These are phyloP conservation scores for Tylopilus subfusipes DNA, from an alignment of 768 basidiomycete species.

Conservation along the genomic window DNA sequence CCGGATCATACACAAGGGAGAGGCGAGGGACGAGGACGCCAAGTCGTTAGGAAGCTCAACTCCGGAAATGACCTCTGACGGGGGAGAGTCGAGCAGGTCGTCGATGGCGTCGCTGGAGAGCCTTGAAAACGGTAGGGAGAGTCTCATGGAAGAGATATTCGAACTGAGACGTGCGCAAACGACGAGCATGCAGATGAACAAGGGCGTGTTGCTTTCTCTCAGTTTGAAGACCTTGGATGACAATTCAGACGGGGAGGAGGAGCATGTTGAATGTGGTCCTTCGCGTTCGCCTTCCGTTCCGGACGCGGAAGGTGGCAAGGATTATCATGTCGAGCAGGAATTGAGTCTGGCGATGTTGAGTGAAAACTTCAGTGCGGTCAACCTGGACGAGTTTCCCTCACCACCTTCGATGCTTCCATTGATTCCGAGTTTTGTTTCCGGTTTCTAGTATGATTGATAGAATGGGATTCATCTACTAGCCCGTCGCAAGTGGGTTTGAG, in stretches of 20 bases:
- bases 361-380: conserved; percentile 39
- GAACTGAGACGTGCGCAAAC: conserved; percentile 47
- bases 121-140: conserved; percentile 11
- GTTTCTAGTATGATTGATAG: conserved; percentile 14
- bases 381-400: conserved; percentile 46
- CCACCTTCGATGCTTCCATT: conserved; percentile 36
- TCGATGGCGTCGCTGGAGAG: conserved; percentile 27
- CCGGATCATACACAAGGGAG: not conserved
- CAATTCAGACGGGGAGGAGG: not conserved
- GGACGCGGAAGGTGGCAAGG: conserved; percentile 10
- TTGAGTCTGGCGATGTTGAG: conserved; percentile 27
- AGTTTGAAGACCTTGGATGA: conserved; percentile 10
- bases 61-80: conserved; percentile 27
- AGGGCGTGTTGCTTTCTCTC: conserved; percentile 41
- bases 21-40: conserved; percentile 13
- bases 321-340: conserved; percentile 8
- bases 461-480: not conserved
- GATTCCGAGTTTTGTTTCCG: conserved; percentile 30
- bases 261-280: conserved; percentile 2
- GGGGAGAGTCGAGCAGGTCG: conserved; percentile 19
- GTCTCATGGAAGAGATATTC: conserved; percentile 34
- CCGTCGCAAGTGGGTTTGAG: too few relatives aligned
- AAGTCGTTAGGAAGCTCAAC: conserved; percentile 19
- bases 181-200: conserved; percentile 49
- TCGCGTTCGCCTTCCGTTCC: conserved; percentile 1